Conservation (phyloP, 1,284 basidiomycete genomes). For the Leccinum pachyderme region DNA sequence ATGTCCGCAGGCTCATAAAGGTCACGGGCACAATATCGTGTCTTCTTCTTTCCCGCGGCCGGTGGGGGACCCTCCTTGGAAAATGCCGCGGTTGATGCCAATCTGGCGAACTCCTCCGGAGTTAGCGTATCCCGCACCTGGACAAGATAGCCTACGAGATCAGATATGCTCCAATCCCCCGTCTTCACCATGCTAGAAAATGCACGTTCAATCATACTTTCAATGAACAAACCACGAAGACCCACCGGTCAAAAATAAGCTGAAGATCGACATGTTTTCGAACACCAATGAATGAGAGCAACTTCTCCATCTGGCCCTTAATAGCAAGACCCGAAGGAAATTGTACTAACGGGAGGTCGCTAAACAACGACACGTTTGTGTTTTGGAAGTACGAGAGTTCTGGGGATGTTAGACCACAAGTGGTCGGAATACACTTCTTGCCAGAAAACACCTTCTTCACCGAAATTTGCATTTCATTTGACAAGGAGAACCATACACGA, state of each 20-base stretch:
- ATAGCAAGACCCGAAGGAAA: slow-evolving; percentile 67
- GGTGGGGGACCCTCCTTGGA: slow-evolving; percentile 52
- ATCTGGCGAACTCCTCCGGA: slow-evolving; percentile 65
- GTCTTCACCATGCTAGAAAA: slow-evolving; percentile 75
- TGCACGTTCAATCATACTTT: background rate
- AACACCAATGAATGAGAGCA: slow-evolving; percentile 81
- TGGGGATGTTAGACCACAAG: slow-evolving; percentile 73
- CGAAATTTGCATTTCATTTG: slow-evolving; percentile 56
- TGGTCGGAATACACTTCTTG: slow-evolving; percentile 74
- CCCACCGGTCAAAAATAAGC: slow-evolving; percentile 78
- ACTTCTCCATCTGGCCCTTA: slow-evolving; percentile 76
- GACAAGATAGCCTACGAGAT: slow-evolving; percentile 88
- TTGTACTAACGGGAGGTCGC: slow-evolving; percentile 81
- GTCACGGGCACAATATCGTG: slow-evolving; percentile 62
- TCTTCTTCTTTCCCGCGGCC: slow-evolving; percentile 34
- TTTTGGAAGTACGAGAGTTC: slow-evolving; percentile 85
- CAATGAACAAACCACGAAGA: background rate
- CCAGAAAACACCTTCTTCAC: slow-evolving; percentile 58
- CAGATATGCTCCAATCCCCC: slow-evolving; percentile 76
- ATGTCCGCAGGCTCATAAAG: slow-evolving; percentile 84
- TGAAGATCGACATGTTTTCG: slow-evolving; percentile 91
- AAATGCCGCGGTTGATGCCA: slow-evolving; percentile 83
- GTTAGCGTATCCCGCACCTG: slow-evolving; percentile 76
- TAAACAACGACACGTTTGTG: slow-evolving; percentile 73
- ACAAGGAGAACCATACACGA: slow-evolving; percentile 75